phyloP scores from a whole-genome alignment of 2,329 filamentous ascomycete genomes.

The Hypoxylon sp. region DNA sequence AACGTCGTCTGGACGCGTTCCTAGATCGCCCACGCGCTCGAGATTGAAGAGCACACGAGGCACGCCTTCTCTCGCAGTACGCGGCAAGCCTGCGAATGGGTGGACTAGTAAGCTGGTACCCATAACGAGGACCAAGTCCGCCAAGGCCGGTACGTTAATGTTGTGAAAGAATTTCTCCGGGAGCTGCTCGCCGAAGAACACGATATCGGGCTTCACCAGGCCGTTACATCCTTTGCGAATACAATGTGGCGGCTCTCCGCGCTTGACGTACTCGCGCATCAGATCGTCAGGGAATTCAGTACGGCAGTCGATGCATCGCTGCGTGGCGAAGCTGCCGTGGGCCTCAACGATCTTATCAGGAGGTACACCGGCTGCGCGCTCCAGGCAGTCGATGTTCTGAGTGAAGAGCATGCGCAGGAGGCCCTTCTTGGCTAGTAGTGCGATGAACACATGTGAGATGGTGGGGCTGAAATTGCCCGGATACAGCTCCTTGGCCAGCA shows the following conservation, averaged over 20 bases:
- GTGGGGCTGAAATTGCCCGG: constrained; percentile 92
- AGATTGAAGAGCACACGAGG: constrained; percentile 91
- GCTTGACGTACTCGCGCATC: constrained; percentile 79
- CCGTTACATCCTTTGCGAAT: constrained; percentile 74
- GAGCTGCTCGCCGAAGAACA: constrained; percentile 83
- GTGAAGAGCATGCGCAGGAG: constrained; percentile 90
- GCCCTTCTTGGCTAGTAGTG: constrained; percentile 83
- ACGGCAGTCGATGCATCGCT: constrained; percentile 92
- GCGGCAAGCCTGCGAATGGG: constrained; percentile 87
- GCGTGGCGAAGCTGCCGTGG: constrained; percentile 93
- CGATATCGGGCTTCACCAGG: constrained; percentile 92
- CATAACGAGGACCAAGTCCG: constrained; percentile 86
- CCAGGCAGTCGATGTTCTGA: constrained; percentile 97
- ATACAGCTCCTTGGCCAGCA: constrained; percentile 91
- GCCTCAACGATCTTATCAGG: constrained; percentile 88
- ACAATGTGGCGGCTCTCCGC: constrained; percentile 80
- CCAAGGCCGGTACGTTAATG: constrained; percentile 67
- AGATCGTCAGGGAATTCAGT: constrained; percentile 76
- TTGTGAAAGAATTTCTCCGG: constrained; percentile 76
- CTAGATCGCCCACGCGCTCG: constrained; percentile 85
- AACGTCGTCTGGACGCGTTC: constrained; percentile 85
- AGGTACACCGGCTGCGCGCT: constrained; percentile 87
- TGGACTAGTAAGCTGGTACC: constrained; percentile 91
- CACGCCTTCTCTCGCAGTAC: constrained; percentile 70
- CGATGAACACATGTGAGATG: constrained; percentile 89